Conservation (phyloP, 441 rosid genomes). For the Pelargonium cotyledonis region DNA sequence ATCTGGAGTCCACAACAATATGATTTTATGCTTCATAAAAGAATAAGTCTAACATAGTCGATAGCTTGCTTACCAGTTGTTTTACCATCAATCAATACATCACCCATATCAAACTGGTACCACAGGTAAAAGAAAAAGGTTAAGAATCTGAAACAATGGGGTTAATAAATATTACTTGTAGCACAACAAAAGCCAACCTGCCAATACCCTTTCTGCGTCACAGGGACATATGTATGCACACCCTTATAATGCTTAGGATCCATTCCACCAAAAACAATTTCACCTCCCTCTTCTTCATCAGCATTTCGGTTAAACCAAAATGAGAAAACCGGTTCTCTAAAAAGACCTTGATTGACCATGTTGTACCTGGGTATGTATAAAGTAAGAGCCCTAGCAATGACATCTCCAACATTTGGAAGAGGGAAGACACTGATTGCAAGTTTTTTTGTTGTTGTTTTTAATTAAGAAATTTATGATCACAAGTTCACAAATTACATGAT, state of each 20-base stretch:
- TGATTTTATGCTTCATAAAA: background rate
- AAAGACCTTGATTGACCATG: conserved; percentile 55
- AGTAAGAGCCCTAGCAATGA: background rate
- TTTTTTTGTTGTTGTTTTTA: too few relatives aligned
- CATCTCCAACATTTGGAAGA: background rate
- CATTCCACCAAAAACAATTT: conserved; percentile 79
- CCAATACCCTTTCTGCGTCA: conserved; percentile 71
- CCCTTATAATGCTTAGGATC: conserved; percentile 56
- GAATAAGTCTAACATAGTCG: background rate
- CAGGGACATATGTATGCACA: conserved; percentile 61
- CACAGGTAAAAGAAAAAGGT: conserved; percentile 7
- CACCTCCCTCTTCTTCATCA: conserved; percentile 47
- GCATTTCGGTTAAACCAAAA: conserved; percentile 69
- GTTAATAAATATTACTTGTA: conserved; percentile 8
- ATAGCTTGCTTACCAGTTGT: conserved; percentile 42
- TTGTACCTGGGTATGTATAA: conserved; percentile 44
- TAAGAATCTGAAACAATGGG: conserved; percentile 10
- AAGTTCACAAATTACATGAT: background rate
- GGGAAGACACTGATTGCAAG: background rate
- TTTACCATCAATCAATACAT: conserved; percentile 40
- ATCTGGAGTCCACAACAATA: background rate
- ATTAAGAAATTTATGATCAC: background rate
- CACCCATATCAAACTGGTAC: conserved; percentile 73
- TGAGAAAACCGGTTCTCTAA: conserved; percentile 53
- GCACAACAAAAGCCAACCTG: conserved; percentile 27